Evolutionary conservation across 352 stramenopile species (phyloP), one percentile per base, ranked within the genome.

Genomic region (Globisporangium alternatum): DNA sequence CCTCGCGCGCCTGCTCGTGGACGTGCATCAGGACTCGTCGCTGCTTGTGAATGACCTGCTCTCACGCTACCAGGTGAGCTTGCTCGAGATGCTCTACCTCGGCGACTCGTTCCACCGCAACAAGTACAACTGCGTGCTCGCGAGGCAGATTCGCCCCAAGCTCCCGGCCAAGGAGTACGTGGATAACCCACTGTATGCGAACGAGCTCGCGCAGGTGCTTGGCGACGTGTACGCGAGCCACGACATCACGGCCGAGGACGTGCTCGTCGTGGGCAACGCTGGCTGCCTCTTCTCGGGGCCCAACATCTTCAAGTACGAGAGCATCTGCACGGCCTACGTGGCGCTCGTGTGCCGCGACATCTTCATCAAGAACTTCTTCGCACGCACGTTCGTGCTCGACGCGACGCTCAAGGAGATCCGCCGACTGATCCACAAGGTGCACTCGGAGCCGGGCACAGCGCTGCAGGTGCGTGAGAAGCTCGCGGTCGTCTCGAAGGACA

Each of bases 361-460:
- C 12, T 99, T 99, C 65, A 88, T 98, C 67, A 92, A 98, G 69
- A 99, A 99, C 67, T 99, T 98, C 71, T 99, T 99, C 59, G 95
- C 95, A 10, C 82, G 97, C 15, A 93, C 98, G 22, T 98, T 98
- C 71, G 97, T 99, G 57, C 74, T 99, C 12, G 96, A 96, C 56
- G 96, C 97, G 49, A 97, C 97, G 41, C 88, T 99, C 64, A 97
- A 98, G 63, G 89, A 96, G n/a, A 97, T 98, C 21, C 88, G 94
- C 28, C 69, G 86, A 37, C 81, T 98, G 21, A 91, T 99, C 49
- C 91, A 97, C 47, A 73, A 77, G 3, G 84, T 95, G 10, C 74
- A 94, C 48, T 77, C 76, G 0, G 92, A 99, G 67, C 96, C 95
- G 5, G 90, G 79, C 4, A 82, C 81, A 17, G 82, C 96, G 9